A percentile compares a stretch with the other conserved stretches of the same genome.
Conservation (phyloP, 2,329 filamentous ascomycete genomes). For the Clonostachys chloroleuca region DNA sequence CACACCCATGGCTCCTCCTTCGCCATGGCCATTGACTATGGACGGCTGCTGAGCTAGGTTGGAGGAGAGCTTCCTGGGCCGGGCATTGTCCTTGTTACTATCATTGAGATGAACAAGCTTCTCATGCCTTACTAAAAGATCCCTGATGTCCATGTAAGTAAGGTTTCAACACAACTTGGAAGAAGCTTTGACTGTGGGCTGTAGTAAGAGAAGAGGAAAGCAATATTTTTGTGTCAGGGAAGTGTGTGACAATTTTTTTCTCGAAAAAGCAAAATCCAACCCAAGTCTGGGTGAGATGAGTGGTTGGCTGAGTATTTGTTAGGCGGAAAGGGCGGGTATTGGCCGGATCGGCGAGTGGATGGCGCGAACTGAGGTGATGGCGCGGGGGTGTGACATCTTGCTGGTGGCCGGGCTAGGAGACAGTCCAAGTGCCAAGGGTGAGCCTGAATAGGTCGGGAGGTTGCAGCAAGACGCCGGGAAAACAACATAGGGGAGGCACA, state of each 20-base stretch:
- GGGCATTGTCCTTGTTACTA: constrained; percentile 47
- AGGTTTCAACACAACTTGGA: background rate
- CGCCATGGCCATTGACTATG: constrained; percentile 41
- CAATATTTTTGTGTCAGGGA: too few relatives aligned
- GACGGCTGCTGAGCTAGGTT: constrained; percentile 35
- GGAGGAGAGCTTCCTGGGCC: constrained; percentile 47
- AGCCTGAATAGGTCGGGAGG: too few relatives aligned
- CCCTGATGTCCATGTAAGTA: constrained; percentile 60
- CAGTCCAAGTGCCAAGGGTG: too few relatives aligned
- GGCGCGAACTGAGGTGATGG: background rate
- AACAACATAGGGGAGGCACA: background rate
- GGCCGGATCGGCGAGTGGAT: background rate
- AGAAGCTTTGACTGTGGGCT: background rate
- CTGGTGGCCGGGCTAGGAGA: too few relatives aligned
- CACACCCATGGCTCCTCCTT: constrained; percentile 39
- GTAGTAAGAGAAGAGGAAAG: too few relatives aligned
- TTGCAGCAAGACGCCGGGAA: too few relatives aligned
- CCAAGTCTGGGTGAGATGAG: too few relatives aligned
- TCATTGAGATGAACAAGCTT: constrained; percentile 62
- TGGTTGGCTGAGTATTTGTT: background rate
- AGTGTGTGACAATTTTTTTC: too few relatives aligned
- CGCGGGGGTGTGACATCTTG: too few relatives aligned
- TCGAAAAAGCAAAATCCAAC: too few relatives aligned
- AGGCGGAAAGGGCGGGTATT: background rate
- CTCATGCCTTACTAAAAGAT: constrained; percentile 59